Evolutionary conservation across 169 alveolate species (phyloP).

Genomic region (Eimeria acervulina): DNA sequence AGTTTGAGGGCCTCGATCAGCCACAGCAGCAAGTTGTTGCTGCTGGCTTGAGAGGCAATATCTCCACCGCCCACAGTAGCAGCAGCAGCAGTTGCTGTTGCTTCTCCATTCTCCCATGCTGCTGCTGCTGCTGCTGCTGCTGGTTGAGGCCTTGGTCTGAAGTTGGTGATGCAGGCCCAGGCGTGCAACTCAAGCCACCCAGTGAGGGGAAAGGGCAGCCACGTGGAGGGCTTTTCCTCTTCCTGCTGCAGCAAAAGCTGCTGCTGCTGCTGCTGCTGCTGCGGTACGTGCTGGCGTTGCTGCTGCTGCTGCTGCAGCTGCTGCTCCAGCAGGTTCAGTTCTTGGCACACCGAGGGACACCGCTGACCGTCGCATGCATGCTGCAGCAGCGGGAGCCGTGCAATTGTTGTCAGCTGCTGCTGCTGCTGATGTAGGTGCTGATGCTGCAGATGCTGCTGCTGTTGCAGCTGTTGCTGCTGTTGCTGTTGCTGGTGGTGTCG

Average conservation of each 20-base stretch:
- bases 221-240: neutral
- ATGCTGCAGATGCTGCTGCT: neutral
- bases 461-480: neutral
- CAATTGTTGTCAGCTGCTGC: neutral
- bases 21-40: conserved; percentile 68
- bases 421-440: conserved; percentile 7
- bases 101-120: neutral
- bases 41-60: conserved; percentile 54
- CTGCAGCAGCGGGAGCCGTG: conserved; percentile 30
- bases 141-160: conserved; percentile 25
- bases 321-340: neutral
- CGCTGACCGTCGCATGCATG: neutral
- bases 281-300: too few species aligned
- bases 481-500: conserved; percentile 11
- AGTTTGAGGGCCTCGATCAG: conserved; percentile 45
- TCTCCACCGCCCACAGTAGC: neutral
- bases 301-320: conserved; percentile 35
- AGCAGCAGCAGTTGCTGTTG: neutral
- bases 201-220: conserved; percentile 72
- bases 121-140: conserved; percentile 63
- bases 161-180: conserved; percentile 76
- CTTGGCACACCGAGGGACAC: conserved; percentile 4
- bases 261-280: conserved; percentile 1
- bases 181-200: conserved; percentile 82
- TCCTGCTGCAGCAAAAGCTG: conserved; percentile 20